Evolutionary conservation across 2,329 filamentous ascomycete species (phyloP), one percentile per base, ranked within the genome.

Genomic region (Aspergillus floridensis): DNA sequence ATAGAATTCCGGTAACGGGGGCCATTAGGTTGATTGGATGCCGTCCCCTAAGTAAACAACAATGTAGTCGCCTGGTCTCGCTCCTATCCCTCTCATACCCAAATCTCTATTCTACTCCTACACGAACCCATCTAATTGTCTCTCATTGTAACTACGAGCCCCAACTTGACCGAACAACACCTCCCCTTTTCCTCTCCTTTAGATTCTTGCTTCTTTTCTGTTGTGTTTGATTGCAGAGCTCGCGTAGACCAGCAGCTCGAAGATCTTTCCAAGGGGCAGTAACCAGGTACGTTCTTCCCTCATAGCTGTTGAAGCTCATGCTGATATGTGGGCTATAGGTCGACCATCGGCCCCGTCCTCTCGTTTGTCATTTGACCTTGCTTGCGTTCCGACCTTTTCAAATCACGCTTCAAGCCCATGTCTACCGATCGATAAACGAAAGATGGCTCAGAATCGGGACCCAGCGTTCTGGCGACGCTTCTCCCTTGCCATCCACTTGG

Each of bases 391-490:
- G 38, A 14, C n/a, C 41, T 21, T 16, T 22, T 22, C 22, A 4
- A 47, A 31, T 29, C n/a, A 22, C 11, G 31, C n/a, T 16, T 12
- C 26, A 19, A 19, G 11, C 31, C 53, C 41, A 55, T 55, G 53
- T 48, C 53, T 55, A 5, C 24, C n/a, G 31, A 32, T 29, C 26
- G 51, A 16, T 19, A 41, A 16, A 16, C 16, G 60, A 14, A 56
- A 46, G 12, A 83, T 83, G 81, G 77, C 79, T n/a, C 75, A 77
- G 49, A 77, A 82, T 59, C 80, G 79, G 62, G 84, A 87, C 67
- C 84, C 84, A 24, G 78, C 77, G 52, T 87, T 86, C 74, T 87
- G 84, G 84, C 79, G 80, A 58, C 81, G 84, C 66, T 86, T 86
- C 76, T 84, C 81, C 60, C 72, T 77, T 53, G 84, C 84, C 41